Evolutionary conservation across 768 basidiomycete species (phyloP), one percentile per base, ranked within the genome.

Genomic region (Hortiboletus flavorubellus): DNA sequence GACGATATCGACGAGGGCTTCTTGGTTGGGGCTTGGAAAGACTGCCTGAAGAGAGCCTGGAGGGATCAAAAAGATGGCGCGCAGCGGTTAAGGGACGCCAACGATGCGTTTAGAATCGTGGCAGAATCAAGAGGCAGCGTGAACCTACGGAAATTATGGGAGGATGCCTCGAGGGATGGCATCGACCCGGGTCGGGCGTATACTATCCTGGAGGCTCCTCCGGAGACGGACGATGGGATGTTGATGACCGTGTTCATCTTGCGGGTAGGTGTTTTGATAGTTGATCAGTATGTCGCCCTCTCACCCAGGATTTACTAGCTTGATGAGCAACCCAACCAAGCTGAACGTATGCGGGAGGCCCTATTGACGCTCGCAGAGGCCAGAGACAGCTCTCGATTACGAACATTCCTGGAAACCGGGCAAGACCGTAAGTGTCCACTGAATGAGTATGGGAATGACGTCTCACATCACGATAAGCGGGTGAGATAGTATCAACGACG

Each of bases 131-230:
- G 85, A 46, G 79, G 80, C 11, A 87, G 84, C 55, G 61, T 64
- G 54, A 69, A 59, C 46, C 63, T 89, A 51, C 74, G 75, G 65
- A 73, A 75, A 49, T 59, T 76, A 34, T 86, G 83, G 80, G 78
- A 82, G 47, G 67, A 75, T 46, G 79, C 77, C 59, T 80, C 83
- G 64, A 79, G 78, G 63, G 69, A 72, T 68, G 68, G 67, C 47
- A 88, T 93, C 82, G 85, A 80, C 31, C 83, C 86, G 8, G 80
- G 82, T 48, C 78, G 79, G 59, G 92, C 92, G 37, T 92, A 89
- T 67, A 73, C 79, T 50, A 81, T 84, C 21, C 74, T 93, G 33
- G 89, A 87, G 59, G 77, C 87, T 29, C 83, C 86, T 8, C 72
- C 75, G 51, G 86, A 86, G n/a, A 79, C 85, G 10, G 88, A 89